These are phyloP conservation scores for Madurella fahalii DNA, from an alignment of 2,329 filamentous ascomycete genomes.

Conservation along the genomic window DNA sequence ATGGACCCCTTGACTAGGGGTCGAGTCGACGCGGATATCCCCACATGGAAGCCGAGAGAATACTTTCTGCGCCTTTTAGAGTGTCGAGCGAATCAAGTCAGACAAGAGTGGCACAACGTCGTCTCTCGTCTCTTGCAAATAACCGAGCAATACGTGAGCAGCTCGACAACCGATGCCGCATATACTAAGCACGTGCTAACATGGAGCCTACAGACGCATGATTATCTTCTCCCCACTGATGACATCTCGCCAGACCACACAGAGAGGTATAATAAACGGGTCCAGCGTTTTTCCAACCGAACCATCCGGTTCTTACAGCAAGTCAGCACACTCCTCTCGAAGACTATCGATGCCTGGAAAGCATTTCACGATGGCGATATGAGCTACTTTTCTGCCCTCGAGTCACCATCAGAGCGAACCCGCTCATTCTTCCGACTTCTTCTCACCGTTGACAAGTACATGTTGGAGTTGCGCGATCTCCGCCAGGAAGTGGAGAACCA, in stretches of 20 bases:
- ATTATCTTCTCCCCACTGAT: neutral
- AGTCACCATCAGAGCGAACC: neutral
- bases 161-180: neutral
- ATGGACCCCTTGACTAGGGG: neutral
- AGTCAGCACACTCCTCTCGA: neutral
- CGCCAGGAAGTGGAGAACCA: neutral
- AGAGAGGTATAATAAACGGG: neutral
- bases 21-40: neutral
- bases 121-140: neutral
- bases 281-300: neutral
- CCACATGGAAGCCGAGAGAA: neutral
- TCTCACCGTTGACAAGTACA: neutral
- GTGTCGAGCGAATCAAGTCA: neutral
- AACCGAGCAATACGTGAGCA: neutral
- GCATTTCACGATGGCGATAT: neutral
- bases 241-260: neutral
- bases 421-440: neutral
- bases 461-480: neutral
- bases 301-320: neutral
- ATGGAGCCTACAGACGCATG: neutral
- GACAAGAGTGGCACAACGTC: neutral
- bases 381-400: neutral
- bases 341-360: neutral
- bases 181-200: neutral
- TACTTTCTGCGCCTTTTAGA: neutral